Percentiles rank a stretch among this genome's conserved stretches.
phyloP scores from a whole-genome alignment of 2,329 filamentous ascomycete species.

The Pseudocercospora crystallina region DNA sequence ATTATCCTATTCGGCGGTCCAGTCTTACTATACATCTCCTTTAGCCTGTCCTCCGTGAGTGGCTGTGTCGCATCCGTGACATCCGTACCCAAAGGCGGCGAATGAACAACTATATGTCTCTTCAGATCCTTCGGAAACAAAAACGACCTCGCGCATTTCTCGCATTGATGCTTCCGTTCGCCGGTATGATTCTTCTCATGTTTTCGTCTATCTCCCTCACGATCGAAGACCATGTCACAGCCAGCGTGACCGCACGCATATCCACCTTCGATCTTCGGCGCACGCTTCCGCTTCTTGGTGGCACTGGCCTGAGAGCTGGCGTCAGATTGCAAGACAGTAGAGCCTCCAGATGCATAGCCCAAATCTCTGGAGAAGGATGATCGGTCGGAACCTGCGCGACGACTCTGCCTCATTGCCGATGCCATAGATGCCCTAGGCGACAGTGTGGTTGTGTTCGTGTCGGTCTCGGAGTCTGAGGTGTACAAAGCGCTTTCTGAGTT shows the following conservation, averaged over 20 bases:
- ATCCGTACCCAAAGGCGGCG: background rate
- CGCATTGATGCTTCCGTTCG: conserved; percentile 14
- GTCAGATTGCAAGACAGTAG: conserved; percentile 12
- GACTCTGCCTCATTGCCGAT: too few relatives aligned
- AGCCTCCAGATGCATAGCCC: conserved; percentile 14
- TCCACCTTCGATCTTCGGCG: conserved; percentile 16
- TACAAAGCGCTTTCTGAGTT: conserved; percentile 3
- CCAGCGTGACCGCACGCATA: conserved; percentile 8
- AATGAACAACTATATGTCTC: conserved; percentile 12
- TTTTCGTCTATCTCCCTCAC: conserved; percentile 19
- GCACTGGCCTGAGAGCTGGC: conserved; percentile 15
- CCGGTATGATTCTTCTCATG: conserved; percentile 20
- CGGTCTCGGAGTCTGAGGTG: conserved; percentile 2
- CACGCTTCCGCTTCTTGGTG: conserved; percentile 15
- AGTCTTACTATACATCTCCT: background rate
- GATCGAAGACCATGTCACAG: conserved; percentile 17
- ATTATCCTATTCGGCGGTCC: background rate
- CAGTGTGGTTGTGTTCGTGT: background rate
- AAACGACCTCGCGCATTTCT: conserved; percentile 11
- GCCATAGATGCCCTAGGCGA: background rate
- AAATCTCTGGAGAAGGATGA: conserved; percentile 14
- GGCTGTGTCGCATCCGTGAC: background rate
- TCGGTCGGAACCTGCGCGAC: background rate
- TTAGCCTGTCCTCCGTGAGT: background rate
- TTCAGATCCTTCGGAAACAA: conserved; percentile 20